phyloP scores from a whole-genome alignment of 352 stramenopile species.

The Globisporangium takayamanum region DNA sequence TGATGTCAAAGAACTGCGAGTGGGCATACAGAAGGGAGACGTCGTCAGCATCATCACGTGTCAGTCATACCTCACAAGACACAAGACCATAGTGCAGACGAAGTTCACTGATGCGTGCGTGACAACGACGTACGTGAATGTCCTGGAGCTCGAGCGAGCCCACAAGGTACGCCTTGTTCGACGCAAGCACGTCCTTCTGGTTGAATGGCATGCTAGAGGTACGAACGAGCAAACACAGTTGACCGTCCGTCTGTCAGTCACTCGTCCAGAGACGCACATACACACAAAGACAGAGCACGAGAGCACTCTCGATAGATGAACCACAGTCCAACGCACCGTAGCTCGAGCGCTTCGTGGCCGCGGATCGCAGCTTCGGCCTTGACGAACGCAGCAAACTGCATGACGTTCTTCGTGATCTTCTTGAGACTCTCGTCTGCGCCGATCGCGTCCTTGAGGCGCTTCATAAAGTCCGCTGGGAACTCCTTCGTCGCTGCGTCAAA shows the following conservation, averaged over 20 bases:
- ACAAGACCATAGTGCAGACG: too few species aligned
- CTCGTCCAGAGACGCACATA: conserved; percentile 7
- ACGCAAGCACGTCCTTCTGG: conserved; percentile 90
- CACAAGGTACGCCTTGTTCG: conserved; percentile 89
- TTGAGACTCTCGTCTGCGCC: conserved; percentile 73
- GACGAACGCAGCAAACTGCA: conserved; percentile 96
- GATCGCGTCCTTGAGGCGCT: conserved; percentile 76
- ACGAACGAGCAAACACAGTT: conserved; percentile 3
- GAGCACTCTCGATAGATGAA: not conserved
- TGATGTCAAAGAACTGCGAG: conserved; percentile 70
- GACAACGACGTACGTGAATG: conserved; percentile 37
- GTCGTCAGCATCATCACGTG: too few species aligned
- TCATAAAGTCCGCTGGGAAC: conserved; percentile 85
- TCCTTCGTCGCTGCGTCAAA: conserved; percentile 53
- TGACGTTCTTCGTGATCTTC: conserved; percentile 92
- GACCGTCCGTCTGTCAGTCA: not conserved
- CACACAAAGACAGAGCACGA: not conserved
- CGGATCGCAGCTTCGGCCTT: conserved; percentile 91
- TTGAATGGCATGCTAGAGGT: conserved; percentile 89
- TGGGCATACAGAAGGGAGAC: not conserved
- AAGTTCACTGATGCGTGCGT: too few species aligned
- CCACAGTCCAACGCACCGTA: conserved; percentile 45
- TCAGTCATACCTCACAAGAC: not conserved
- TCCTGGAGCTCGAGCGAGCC: conserved; percentile 87
- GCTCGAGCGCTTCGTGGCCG: conserved; percentile 90